These are phyloP conservation scores for Pyrus hybrid DNA, from an alignment of 331 rosid genomes.

Conservation along the genomic window DNA sequence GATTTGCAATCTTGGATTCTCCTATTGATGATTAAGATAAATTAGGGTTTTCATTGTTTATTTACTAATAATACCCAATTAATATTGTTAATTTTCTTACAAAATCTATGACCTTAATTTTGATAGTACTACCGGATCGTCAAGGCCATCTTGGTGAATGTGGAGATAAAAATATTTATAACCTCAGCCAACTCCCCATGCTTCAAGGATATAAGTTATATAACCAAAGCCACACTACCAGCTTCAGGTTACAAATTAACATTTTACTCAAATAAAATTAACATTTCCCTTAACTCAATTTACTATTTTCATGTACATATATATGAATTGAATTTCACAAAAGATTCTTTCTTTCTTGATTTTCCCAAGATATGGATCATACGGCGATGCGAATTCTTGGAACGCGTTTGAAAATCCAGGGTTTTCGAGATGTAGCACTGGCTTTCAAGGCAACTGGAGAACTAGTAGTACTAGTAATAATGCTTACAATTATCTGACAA, in stretches of 20 bases:
- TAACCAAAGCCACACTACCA: conserved; percentile 18
- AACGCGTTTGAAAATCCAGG: conserved; percentile 31
- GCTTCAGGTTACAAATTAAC: conserved; percentile 23
- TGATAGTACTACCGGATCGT: conserved; percentile 13
- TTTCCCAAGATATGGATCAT: conserved; percentile 28
- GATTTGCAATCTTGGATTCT: background rate
- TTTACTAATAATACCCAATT: background rate
- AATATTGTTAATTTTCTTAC: background rate
- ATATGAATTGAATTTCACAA: background rate
- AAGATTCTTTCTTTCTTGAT: background rate
- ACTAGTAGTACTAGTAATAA: background rate
- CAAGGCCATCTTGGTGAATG: conserved; percentile 30
- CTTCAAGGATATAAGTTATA: conserved; percentile 21
- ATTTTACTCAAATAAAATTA: background rate
- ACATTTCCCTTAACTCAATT: background rate
- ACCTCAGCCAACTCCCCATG: conserved; percentile 44
- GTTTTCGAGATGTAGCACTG: conserved; percentile 14
- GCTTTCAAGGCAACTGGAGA: conserved; percentile 24
- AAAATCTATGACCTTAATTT: background rate
- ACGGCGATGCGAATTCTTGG: conserved; percentile 34
- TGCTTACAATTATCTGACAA: conserved; percentile 3
- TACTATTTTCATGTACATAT: background rate
- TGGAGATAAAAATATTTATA: conserved; percentile 38
- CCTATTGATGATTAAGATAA: background rate
- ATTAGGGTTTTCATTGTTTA: conserved; percentile 1